Evolutionary conservation across 768 basidiomycete species (phyloP), one percentile per base, ranked within the genome.

Genomic region (Imleria badia): DNA sequence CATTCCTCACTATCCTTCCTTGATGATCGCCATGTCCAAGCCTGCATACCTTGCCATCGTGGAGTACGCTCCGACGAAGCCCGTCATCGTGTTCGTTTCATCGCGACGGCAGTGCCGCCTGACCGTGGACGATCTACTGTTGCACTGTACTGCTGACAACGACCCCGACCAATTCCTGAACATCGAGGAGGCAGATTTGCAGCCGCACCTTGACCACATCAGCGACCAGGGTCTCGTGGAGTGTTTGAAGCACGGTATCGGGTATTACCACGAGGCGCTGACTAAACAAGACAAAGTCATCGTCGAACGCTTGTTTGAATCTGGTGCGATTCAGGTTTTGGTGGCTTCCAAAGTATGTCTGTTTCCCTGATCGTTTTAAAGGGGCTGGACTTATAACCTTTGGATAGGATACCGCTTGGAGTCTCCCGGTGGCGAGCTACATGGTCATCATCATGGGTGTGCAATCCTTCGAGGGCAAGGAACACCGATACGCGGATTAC

Each of bases 381-480:
- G 33, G 33, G 19, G 9, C 11, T 26, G 50, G 1, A 47, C 33
- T 58, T 1, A 48, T 15, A 13, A 29, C 38, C 6, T 19, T 44
- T 20, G 23, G 19, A 22, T 45, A 95, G 91, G 97, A 98, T 61
- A 94, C 91, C 0, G 92, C 94, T 1, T 99, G 97, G 97, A 93
- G 86, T 65, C 77, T 99, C 8, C 95, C 97, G 0, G 85, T 97
- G 17, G 84, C 93, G 0, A 87, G 91, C 54, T 95, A 97, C 72
- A 97, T 98, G 93, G 95, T 98, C 40, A 87, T 99, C 68, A 93
- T 99, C 63, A 98, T 98, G 95, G 96, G 96, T n/a, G 94, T 98
- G 1, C 97, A 99, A 66, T 88, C 73, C 55, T 98, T 90, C 63
- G 95, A 98, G 70, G 96, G 96, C 66, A 91, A 94, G 72, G 97